Evolutionary conservation across 2,329 filamentous ascomycete genomes (phyloP).

Genomic region (Grosmannia penicillata): DNA sequence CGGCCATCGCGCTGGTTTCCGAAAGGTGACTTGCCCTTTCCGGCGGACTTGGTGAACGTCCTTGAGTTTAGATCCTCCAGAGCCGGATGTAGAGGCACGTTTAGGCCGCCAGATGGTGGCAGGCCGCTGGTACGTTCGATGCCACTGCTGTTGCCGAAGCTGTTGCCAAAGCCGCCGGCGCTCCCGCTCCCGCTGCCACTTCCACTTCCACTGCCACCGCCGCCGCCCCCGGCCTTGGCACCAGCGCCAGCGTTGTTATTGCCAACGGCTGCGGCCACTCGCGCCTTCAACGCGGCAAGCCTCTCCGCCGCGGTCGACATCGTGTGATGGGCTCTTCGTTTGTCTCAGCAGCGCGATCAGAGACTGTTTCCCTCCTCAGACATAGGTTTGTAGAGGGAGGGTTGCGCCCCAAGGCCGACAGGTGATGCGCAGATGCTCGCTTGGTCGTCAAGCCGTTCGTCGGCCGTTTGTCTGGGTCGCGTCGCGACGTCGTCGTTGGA

Average conservation of each 20-base stretch:
- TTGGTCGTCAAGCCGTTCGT: too few relatives aligned
- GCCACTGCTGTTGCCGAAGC: slow-evolving; percentile 29
- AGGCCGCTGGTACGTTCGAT: slow-evolving; percentile 6
- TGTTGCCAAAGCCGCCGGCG: slow-evolving; percentile 34
- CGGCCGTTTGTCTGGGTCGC: too few relatives aligned
- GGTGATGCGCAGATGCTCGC: too few relatives aligned
- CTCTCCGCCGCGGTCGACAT: slow-evolving; percentile 36
- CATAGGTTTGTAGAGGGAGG: too few relatives aligned
- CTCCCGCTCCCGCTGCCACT: slow-evolving; percentile 26
- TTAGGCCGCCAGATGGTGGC: slow-evolving; percentile 42
- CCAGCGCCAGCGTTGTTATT: neutral
- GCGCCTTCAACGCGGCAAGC: slow-evolving; percentile 64
- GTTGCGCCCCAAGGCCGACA: too few relatives aligned
- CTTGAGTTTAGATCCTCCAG: slow-evolving; percentile 42
- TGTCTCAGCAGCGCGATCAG: too few relatives aligned
- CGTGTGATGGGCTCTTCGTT: too few relatives aligned
- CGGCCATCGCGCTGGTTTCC: slow-evolving; percentile 3
- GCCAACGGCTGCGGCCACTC: slow-evolving; percentile 60
- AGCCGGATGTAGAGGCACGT: slow-evolving; percentile 64
- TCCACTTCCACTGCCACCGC: slow-evolving; percentile 22
- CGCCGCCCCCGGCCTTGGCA: slow-evolving; percentile 31
- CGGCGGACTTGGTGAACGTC: slow-evolving; percentile 27
- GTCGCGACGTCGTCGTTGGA: too few relatives aligned
- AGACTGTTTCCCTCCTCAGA: too few relatives aligned
- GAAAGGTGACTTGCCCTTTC: slow-evolving; percentile 1